Percentiles rank a stretch among this genome's conserved stretches.
Conservation (phyloP, 106 monocot species). For the Dendrobium chrysotoxum region DNA sequence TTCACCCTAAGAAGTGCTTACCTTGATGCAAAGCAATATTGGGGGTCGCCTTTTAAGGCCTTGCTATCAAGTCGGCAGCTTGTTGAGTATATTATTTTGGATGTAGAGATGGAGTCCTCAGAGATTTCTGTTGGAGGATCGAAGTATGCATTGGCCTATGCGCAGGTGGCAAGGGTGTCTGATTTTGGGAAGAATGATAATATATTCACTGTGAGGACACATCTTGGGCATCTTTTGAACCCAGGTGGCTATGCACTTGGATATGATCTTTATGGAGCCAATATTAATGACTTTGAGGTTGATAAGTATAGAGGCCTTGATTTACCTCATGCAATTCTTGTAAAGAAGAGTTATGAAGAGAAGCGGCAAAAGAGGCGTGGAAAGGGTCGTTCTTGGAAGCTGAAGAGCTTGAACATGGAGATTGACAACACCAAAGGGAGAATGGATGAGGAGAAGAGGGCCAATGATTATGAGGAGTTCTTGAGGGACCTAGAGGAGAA, state of each 20-base stretch:
- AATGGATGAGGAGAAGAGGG: constrained; percentile 57
- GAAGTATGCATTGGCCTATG: constrained; percentile 46
- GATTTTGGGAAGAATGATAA: constrained; percentile 33
- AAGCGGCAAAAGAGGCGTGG: constrained; percentile 35
- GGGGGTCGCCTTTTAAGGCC: constrained; percentile 42
- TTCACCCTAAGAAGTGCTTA: constrained; percentile 28
- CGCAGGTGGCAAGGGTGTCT: constrained; percentile 63
- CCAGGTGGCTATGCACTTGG: constrained; percentile 29
- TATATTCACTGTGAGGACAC: too few species aligned
- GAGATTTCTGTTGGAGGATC: constrained; percentile 39
- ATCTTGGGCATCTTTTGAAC: too few species aligned
- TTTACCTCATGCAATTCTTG: constrained; percentile 47
- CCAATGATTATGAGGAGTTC: constrained; percentile 53
- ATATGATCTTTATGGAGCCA: constrained; percentile 72
- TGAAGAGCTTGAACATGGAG: constrained; percentile 69
- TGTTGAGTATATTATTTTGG: too few species aligned
- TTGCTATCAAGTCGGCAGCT: too few species aligned
- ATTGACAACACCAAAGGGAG: constrained; percentile 32
- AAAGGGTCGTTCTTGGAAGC: constrained; percentile 64
- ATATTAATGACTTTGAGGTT: constrained; percentile 53
- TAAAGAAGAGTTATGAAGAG: constrained; percentile 88
- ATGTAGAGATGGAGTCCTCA: constrained; percentile 2
- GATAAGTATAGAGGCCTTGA: constrained; percentile 54
- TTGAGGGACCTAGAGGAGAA: constrained; percentile 31
- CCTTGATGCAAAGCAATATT: constrained; percentile 47